A percentile compares a stretch with the other conserved stretches of the same genome.
phyloP scores from a whole-genome alignment of 768 basidiomycete species.

The Sarcodon sp. region DNA sequence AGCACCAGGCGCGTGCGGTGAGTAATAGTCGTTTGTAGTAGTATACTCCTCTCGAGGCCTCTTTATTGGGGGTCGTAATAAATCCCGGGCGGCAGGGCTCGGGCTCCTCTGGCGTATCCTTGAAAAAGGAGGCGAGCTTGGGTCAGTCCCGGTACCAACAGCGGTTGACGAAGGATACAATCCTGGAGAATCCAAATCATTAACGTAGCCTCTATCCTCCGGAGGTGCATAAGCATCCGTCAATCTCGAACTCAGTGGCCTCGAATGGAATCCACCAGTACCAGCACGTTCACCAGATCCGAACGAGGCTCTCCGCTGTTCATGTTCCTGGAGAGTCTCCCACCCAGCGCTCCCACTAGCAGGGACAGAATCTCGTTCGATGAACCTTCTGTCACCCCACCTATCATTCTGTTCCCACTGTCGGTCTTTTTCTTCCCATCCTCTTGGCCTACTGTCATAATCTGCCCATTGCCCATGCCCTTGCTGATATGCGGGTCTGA shows the following conservation, averaged over 20 bases:
- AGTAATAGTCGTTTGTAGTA: neutral
- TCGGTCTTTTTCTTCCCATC: slow-evolving; percentile 10
- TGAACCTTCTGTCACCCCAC: slow-evolving; percentile 5
- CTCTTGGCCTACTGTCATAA: slow-evolving; percentile 9
- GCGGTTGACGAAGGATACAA: slow-evolving; percentile 9
- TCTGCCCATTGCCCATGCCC: slow-evolving; percentile 11
- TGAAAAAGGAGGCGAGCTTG: slow-evolving; percentile 5
- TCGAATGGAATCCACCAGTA: slow-evolving; percentile 11
- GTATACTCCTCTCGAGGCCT: slow-evolving; percentile 12
- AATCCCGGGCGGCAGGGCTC: slow-evolving; percentile 11
- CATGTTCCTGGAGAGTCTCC: slow-evolving; percentile 18
- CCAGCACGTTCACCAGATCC: slow-evolving; percentile 1
- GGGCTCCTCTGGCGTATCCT: slow-evolving; percentile 16
- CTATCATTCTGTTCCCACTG: slow-evolving; percentile 9
- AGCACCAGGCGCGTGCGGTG: neutral
- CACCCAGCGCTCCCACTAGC: slow-evolving; percentile 5
- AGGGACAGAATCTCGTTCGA: slow-evolving; percentile 9
- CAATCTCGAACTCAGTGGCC: slow-evolving; percentile 13
- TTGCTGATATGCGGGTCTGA: slow-evolving; percentile 6
- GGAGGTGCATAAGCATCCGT: slow-evolving; percentile 8
- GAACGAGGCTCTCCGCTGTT: slow-evolving; percentile 10
- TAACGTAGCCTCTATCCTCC: slow-evolving; percentile 9
- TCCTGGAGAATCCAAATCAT: slow-evolving; percentile 6
- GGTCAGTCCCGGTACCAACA: neutral
- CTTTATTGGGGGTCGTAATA: slow-evolving; percentile 15